A percentile compares a stretch with the other conserved stretches of the same genome.
Evolutionary conservation across 208 protist genomes (phyloP).

Genomic region (Acanthamoeba royreba): DNA sequence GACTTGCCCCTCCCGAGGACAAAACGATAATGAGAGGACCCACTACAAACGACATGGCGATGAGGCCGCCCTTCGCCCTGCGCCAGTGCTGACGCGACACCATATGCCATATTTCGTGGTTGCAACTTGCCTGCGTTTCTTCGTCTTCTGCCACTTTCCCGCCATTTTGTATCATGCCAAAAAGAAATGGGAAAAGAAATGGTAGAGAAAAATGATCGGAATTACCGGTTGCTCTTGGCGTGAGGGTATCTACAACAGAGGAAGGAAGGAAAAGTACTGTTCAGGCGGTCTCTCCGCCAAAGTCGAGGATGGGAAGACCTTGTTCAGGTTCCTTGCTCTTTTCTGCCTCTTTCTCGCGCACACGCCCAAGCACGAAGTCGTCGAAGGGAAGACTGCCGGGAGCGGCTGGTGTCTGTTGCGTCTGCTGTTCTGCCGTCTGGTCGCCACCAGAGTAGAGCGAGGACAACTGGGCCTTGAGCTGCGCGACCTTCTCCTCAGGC

Average conservation of each 20-base stretch:
- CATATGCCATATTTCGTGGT: too few species aligned
- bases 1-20: too few species aligned
- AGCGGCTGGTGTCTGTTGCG: background rate
- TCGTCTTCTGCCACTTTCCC: too few species aligned
- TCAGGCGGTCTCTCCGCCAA: background rate
- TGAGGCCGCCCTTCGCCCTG: too few species aligned
- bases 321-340: background rate
- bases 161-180: too few species aligned
- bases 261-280: background rate
- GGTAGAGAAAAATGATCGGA: too few species aligned
- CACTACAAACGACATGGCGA: too few species aligned
- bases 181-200: too few species aligned
- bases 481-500: background rate
- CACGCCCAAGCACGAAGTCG: background rate
- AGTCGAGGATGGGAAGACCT: background rate
- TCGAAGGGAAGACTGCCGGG: background rate
- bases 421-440: background rate
- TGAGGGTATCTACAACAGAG: background rate
- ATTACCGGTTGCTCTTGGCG: background rate
- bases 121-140: too few species aligned
- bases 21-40: too few species aligned
- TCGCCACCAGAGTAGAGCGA: background rate
- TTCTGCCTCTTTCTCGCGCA: background rate
- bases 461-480: background rate
- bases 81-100: too few species aligned